These are phyloP conservation scores for Teunomyces aglyptinius DNA, from an alignment of 805 yeast species.

Conservation along the genomic window DNA sequence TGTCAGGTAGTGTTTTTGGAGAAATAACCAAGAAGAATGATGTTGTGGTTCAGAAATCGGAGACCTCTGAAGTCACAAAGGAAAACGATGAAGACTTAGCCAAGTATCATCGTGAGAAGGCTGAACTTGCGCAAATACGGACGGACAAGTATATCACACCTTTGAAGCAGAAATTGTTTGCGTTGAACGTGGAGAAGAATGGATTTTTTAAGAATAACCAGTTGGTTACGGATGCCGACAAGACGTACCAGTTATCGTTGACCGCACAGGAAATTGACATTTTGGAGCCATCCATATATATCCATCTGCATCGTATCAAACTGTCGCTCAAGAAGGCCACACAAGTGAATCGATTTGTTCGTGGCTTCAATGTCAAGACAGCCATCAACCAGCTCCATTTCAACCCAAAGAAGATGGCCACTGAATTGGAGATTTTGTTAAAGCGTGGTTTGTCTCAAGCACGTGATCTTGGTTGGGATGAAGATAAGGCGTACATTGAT, in stretches of 20 bases:
- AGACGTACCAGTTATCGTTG: constrained; percentile 54
- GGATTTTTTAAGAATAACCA: constrained; percentile 70
- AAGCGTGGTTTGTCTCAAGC: constrained; percentile 73
- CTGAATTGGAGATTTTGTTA: constrained; percentile 74
- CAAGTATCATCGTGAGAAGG: constrained; percentile 49
- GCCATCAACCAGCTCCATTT: constrained; percentile 95
- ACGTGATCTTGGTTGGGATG: constrained; percentile 53
- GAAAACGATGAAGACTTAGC: constrained; percentile 42
- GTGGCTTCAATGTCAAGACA: constrained; percentile 64
- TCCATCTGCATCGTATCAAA: constrained; percentile 77
- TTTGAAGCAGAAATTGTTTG: constrained; percentile 63
- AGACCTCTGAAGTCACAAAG: constrained; percentile 21
- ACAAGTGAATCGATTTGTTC: constrained; percentile 69
- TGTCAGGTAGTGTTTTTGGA: constrained; percentile 26
- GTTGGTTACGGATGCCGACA: constrained; percentile 43
- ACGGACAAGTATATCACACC: constrained; percentile 67
- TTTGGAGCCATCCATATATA: constrained; percentile 84
- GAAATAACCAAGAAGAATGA: constrained; percentile 26
- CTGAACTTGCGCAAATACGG: constrained; percentile 37
- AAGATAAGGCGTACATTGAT: constrained; percentile 64
- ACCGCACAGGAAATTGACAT: constrained; percentile 66
- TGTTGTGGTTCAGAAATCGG: constrained; percentile 7
- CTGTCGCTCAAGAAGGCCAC: constrained; percentile 89
- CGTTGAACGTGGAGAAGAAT: constrained; percentile 55
- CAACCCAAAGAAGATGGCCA: constrained; percentile 72